Base-by-base conservation (phyloP, 352 stramenopile genomes). In the Globisporangium emineosum region DNA sequence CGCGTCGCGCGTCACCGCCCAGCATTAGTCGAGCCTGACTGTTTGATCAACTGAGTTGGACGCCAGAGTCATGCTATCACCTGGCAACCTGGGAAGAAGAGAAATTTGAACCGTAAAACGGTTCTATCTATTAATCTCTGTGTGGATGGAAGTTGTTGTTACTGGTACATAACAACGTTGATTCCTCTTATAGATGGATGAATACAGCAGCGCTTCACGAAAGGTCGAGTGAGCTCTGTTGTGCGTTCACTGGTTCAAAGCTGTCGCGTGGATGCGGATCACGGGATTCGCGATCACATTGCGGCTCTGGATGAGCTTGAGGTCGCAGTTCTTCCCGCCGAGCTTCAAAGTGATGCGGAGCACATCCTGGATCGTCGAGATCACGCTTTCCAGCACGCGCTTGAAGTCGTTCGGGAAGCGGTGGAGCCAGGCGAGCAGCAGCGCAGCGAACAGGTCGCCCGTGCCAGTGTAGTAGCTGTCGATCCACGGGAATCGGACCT, bases 401-500 rank as follows among this genome's bases (percentile, higher is more conserved):
- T 89, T 78, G 43, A 95, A 90, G 62, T 91, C 76, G 47, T 68
- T 42, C 7, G 83, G 83, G 56, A 79, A 77, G 25, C 70, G 78
- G 33, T 88, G 72, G 17, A 93, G 81, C 87, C 87, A 96, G 23
- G 81, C 85, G 13, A 96, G 77, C 60, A 94, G 53, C n/a, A 94
- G 69, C 62, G 87, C 83, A 17, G 85, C 84, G 50, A 96, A 93
- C 49, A 96, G 57, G 56, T 96, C 87, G 29, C 85, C 87, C 23
- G 86, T 93, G 64, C 87, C 85, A 12, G 86, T 91, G 77, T 91
- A 95, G 64, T 92, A 93, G 69, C 76, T 88, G 58, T 91, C 76
- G 21, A 95, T 91, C 37, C 73, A 79, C 25, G 86, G 86, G 61
- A 95, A 78, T 37, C 81, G 83, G 64, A 93, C 73, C 57, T 93